These are phyloP conservation scores for Barnettozyma vustinii DNA, from an alignment of 805 yeast species.

Conservation along the genomic window DNA sequence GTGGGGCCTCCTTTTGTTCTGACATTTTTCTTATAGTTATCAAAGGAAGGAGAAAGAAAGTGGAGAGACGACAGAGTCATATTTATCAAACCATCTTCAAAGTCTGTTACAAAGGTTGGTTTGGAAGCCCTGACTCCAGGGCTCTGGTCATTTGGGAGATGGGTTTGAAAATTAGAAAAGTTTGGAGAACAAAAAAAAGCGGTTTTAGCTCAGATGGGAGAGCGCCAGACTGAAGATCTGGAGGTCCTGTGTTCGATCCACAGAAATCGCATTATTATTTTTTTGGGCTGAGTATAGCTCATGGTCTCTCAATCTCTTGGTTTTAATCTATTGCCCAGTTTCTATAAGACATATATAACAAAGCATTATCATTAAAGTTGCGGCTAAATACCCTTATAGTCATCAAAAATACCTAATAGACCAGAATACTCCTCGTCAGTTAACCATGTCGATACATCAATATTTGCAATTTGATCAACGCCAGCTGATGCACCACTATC, in stretches of 20 bases:
- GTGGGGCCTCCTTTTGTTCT: conserved; percentile 14
- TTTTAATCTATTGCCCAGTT: background rate
- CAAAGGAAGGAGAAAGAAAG: background rate
- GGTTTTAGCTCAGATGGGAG: conserved; percentile 31
- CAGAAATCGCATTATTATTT: conserved; percentile 46
- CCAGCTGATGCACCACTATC: background rate
- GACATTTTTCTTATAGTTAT: conserved; percentile 2
- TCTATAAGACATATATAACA: too few species aligned
- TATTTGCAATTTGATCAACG: background rate
- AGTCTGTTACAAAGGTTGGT: background rate
- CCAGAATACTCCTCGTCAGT: conserved; percentile 22
- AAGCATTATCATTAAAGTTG: background rate
- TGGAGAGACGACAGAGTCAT: background rate
- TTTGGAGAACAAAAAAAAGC: conserved; percentile 11
- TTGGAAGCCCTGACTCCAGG: background rate
- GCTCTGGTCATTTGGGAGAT: too few species aligned
- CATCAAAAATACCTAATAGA: conserved; percentile 23
- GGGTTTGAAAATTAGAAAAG: too few species aligned
- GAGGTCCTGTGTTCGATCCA: conserved; percentile 84
- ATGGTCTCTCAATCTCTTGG: background rate
- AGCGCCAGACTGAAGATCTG: conserved; percentile 45
- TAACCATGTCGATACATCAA: conserved; percentile 3
- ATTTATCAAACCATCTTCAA: background rate
- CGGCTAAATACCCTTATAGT: conserved; percentile 10
- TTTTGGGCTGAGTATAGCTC: too few species aligned